These are phyloP conservation scores for Microstegium vimineum DNA, from an alignment of 176 grass and related monocot species.

Conservation along the genomic window DNA sequence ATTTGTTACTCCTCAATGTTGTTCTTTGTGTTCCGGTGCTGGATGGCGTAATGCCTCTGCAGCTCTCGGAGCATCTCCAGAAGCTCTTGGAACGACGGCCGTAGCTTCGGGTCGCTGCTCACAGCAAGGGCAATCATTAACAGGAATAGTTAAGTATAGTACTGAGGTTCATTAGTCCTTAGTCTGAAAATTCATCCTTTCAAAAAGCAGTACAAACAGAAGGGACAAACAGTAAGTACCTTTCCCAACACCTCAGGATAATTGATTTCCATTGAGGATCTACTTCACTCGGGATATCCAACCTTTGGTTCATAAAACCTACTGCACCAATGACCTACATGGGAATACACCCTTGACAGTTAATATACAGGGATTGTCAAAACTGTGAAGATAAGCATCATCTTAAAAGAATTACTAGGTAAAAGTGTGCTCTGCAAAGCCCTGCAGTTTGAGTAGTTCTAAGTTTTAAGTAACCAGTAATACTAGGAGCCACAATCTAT, in stretches of 20 bases:
- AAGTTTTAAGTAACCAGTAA: neutral
- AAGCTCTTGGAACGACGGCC: constrained; percentile 79
- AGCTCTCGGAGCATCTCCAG: constrained; percentile 66
- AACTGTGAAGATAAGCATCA: neutral
- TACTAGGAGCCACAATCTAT: neutral
- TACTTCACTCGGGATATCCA: constrained; percentile 73
- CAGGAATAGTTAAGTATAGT: neutral
- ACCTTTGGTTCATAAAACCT: constrained; percentile 91
- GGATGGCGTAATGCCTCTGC: constrained; percentile 56
- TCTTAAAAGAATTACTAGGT: neutral
- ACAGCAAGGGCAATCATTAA: constrained; percentile 8
- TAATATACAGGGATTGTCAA: neutral
- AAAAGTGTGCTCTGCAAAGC: neutral
- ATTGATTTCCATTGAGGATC: constrained; percentile 88
- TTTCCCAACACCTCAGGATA: constrained; percentile 92
- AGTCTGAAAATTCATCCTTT: neutral
- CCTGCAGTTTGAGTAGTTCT: neutral
- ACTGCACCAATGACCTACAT: constrained; percentile 85
- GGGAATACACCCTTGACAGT: neutral
- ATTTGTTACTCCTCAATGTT: constrained; percentile 44
- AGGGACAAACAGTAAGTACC: constrained; percentile 23
- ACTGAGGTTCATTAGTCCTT: neutral
- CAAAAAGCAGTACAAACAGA: neutral
- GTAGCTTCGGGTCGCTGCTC: constrained; percentile 60
- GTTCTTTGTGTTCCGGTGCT: constrained; percentile 62